phyloP scores from a whole-genome alignment of 2,329 filamentous ascomycete species.

The Verticillium zaregamsianum region DNA sequence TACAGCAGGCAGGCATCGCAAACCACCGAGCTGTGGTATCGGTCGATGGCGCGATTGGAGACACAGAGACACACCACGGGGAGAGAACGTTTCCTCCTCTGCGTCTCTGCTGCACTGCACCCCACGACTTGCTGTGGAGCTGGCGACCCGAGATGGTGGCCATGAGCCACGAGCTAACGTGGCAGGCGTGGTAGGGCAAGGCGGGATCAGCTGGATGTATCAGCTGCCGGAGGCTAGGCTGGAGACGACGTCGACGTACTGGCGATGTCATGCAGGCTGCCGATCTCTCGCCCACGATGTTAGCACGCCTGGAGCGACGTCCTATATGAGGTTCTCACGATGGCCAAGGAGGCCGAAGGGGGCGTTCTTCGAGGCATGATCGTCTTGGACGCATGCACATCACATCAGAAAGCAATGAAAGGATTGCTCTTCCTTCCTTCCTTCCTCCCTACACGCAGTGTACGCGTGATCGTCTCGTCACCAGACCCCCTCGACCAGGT shows the following conservation, averaged over 20 bases:
- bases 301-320: not conserved
- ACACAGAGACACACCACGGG: not conserved
- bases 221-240: not conserved
- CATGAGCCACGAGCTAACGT: not conserved
- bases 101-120: not conserved
- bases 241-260: not conserved
- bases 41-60: not conserved
- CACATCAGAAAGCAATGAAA: not conserved
- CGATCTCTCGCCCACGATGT: not conserved
- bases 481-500: not conserved
- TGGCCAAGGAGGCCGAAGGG: not conserved
- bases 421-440: not conserved
- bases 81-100: not conserved
- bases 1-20: not conserved
- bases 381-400: not conserved
- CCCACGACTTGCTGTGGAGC: not conserved
- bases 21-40: not conserved
- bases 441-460: too few species aligned
- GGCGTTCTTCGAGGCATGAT: not conserved
- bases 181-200: not conserved
- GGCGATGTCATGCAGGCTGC: not conserved
- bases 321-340: not conserved
- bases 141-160: not conserved
- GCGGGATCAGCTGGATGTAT: not conserved
- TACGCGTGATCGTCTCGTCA: not conserved